These are phyloP conservation scores for Vitis rupestris DNA, from an alignment of 164 flowering plant genomes.

Conservation along the genomic window DNA sequence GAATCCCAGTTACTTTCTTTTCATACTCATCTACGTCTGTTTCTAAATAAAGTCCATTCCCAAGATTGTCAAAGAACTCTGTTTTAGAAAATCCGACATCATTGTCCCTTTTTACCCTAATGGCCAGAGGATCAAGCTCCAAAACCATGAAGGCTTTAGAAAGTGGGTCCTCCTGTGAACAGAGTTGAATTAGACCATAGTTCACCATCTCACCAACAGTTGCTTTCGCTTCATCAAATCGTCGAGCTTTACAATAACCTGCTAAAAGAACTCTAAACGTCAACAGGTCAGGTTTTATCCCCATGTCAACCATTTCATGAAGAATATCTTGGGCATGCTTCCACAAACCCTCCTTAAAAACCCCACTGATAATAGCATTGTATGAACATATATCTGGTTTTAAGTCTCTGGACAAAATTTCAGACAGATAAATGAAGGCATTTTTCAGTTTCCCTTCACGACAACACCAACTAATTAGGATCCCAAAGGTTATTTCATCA, in stretches of 20 bases:
- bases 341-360: conserved; percentile 67
- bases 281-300: conserved; percentile 36
- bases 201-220: conserved; percentile 54
- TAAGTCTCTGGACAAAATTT: conserved; percentile 54
- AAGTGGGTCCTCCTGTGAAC: conserved; percentile 53
- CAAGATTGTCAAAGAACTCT: conserved; percentile 77
- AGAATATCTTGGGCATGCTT: conserved; percentile 50
- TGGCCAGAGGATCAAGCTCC: conserved; percentile 49
- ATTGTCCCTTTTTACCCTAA: conserved; percentile 77
- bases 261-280: conserved; percentile 74
- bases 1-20: conserved; percentile 36
- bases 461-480: conserved; percentile 68
- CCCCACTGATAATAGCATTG: conserved; percentile 64
- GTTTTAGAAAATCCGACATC: conserved; percentile 40
- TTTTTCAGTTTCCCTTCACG: conserved; percentile 56
- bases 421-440: conserved; percentile 65
- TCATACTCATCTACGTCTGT: conserved; percentile 68
- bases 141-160: conserved; percentile 55
- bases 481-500: conserved; percentile 67
- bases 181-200: conserved; percentile 34
- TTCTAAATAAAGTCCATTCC: conserved; percentile 93
- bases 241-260: conserved; percentile 76
- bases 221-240: conserved; percentile 62
- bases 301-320: conserved; percentile 63
- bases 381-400: conserved; percentile 55